Evolutionary conservation across 1,139 yeast genomes (phyloP), one percentile per base, ranked within the genome.

Genomic region (Arxiozyma slooffiae): DNA sequence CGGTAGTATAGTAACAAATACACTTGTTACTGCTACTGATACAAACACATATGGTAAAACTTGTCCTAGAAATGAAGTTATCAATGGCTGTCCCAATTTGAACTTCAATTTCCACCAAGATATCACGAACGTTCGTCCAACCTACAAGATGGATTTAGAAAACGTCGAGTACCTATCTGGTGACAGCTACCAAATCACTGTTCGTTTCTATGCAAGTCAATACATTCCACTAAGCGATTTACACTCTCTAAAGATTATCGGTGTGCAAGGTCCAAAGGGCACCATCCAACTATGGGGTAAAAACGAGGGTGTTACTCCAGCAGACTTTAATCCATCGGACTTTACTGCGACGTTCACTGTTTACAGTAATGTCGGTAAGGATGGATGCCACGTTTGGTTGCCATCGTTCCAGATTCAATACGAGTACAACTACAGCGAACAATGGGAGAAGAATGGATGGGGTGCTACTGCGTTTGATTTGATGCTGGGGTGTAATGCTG

Each of bases 301-400:
- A 38, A 64, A 66, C 44, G 51, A 55, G 20, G 57, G 55, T 7
- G 48, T 56, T 22, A 41, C 49, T 17, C n/a, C 43, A 9, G 54
- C 60, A 30, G 56, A 54, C 38, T 38, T 38, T 23, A 58, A 60
- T 38, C 62, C 70, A 24, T 56, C 63, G 11, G 57, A 62, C 34
- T 68, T 64, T 61, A 53, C 55, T n/a, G 59, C 63, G 2, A 57
- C 62, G n/a, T n/a, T n/a, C n/a, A n/a, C n/a, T n/a, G n/a, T n/a
- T n/a, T n/a, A n/a, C n/a, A n/a, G n/a, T n/a, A 45, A 54, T 9
- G 42, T 46, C 6, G 50, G 47, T 11, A 44, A 52, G 0, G 46
- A 34, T n/a, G 17, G 30, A n/a, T 38, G 41, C 21, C n/a, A 41
- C 16, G 52, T 54, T 30, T 61, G 68, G 53, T 55, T 62, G 52